A percentile compares a stretch with the other conserved stretches of the same genome.
Conservation (phyloP, 2,329 filamentous ascomycete genomes). For the Arachnomyces sp. region DNA sequence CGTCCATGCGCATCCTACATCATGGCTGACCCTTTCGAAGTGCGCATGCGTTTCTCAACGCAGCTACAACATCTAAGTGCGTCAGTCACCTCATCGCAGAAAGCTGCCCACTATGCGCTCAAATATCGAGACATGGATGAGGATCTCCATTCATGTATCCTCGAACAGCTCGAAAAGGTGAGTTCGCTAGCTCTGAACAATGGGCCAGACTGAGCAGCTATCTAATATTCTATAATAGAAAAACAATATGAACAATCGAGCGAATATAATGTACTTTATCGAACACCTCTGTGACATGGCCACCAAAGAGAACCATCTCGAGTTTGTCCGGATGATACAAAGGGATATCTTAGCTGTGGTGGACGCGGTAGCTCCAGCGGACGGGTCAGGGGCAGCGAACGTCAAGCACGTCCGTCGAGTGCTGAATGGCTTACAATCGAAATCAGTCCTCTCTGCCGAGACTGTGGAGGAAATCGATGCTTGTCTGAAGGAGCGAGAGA, state of each 20-base stretch:
- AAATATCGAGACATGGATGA: slow-evolving; percentile 93
- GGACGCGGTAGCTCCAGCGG: slow-evolving; percentile 79
- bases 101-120: slow-evolving; percentile 88
- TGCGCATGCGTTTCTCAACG: slow-evolving; percentile 90
- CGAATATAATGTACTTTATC: slow-evolving; percentile 99
- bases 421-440: slow-evolving; percentile 59
- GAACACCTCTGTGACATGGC: slow-evolving; percentile 88
- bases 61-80: slow-evolving; percentile 88
- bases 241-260: slow-evolving; percentile 93
- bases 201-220: not conserved
- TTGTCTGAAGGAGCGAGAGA: slow-evolving; percentile 70
- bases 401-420: slow-evolving; percentile 86
- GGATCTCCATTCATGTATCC: slow-evolving; percentile 91
- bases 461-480: slow-evolving; percentile 74
- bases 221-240: slow-evolving; percentile 26
- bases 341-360: slow-evolving; percentile 86
- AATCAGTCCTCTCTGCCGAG: slow-evolving; percentile 64
- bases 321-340: slow-evolving; percentile 91
- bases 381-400: slow-evolving; percentile 83
- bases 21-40: slow-evolving; percentile 88
- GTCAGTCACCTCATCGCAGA: slow-evolving; percentile 77
- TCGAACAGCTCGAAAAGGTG: slow-evolving; percentile 86
- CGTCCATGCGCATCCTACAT: slow-evolving; percentile 31
- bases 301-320: slow-evolving; percentile 62
- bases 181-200: slow-evolving; percentile 15